Evolutionary conservation across 2,329 filamentous ascomycete genomes (phyloP).

Genomic region (Penicillium thymicola): DNA sequence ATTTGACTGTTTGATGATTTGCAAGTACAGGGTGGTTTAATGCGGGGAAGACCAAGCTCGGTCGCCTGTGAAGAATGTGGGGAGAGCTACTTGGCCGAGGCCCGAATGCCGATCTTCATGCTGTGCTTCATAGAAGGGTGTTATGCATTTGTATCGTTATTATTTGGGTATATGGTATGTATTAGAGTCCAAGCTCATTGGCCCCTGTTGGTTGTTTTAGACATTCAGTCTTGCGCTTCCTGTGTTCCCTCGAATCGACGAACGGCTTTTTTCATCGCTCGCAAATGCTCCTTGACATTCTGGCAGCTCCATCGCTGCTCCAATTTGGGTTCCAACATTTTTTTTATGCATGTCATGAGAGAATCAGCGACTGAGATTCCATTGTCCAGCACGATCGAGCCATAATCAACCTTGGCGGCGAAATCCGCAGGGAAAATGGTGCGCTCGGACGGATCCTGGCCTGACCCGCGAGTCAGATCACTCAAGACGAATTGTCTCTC

Average conservation of each 20-base stretch:
- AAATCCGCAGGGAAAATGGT: constrained; percentile 39
- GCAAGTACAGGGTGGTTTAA: neutral
- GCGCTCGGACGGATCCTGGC: constrained; percentile 6
- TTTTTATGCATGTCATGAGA: constrained; percentile 38
- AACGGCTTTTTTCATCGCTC: constrained; percentile 25
- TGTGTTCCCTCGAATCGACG: constrained; percentile 13
- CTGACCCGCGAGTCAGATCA: constrained; percentile 34
- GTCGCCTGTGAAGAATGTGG: constrained; percentile 14
- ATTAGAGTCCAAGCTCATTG: neutral
- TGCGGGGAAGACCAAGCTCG: constrained; percentile 13
- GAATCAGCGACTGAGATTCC: constrained; percentile 31
- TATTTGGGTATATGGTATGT: constrained; percentile 15
- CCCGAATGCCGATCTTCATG: constrained; percentile 10
- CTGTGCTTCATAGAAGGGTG: constrained; percentile 7
- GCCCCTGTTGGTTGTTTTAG: neutral
- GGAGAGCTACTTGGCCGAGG: constrained; percentile 16
- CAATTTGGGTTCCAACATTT: constrained; percentile 42
- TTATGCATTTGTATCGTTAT: constrained; percentile 11
- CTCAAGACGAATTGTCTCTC: constrained; percentile 46
- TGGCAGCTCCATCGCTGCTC: constrained; percentile 38
- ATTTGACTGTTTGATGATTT: neutral
- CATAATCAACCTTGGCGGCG: constrained; percentile 35
- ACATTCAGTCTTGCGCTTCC: neutral
- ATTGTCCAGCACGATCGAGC: constrained; percentile 24
- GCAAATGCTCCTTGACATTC: constrained; percentile 35